Evolutionary conservation across 2,329 filamentous ascomycete genomes (phyloP).

Genomic region (Colletotrichum sansevieriae): DNA sequence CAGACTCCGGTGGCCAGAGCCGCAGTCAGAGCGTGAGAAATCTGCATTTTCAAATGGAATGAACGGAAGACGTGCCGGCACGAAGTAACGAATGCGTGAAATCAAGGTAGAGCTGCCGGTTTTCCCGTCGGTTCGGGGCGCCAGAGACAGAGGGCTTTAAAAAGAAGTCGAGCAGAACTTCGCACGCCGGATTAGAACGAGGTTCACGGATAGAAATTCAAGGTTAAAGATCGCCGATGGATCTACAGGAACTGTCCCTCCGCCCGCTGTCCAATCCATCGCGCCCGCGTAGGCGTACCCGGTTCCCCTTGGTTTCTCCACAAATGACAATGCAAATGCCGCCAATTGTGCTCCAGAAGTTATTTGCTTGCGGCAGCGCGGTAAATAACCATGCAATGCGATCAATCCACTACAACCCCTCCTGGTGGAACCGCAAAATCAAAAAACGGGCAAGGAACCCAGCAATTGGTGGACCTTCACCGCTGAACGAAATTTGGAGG

Average conservation of each 20-base stretch:
- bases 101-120: not conserved
- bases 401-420: conserved; percentile 3
- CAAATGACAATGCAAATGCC: not conserved
- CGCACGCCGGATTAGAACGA: not conserved
- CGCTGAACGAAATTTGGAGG: too few species aligned
- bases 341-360: conserved; percentile 24
- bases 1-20: conserved; percentile 33
- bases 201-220: conserved; percentile 22
- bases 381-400: not conserved
- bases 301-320: conserved; percentile 18
- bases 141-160: conserved; percentile 10
- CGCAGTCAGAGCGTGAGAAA: conserved; percentile 26
- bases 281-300: conserved; percentile 18
- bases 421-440: conserved; percentile 20
- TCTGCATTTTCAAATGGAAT: conserved; percentile 7
- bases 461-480: conserved; percentile 19
- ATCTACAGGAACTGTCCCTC: conserved; percentile 28
- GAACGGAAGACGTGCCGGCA: conserved; percentile 5
- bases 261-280: conserved; percentile 20
- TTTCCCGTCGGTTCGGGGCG: not conserved
- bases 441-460: not conserved
- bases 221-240: conserved; percentile 31
- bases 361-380: conserved; percentile 22
- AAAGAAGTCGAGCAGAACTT: not conserved
- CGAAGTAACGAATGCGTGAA: not conserved